phyloP scores from a whole-genome alignment of 495 filamentous ascomycete genomes.

The Lophiostoma macrostomum region DNA sequence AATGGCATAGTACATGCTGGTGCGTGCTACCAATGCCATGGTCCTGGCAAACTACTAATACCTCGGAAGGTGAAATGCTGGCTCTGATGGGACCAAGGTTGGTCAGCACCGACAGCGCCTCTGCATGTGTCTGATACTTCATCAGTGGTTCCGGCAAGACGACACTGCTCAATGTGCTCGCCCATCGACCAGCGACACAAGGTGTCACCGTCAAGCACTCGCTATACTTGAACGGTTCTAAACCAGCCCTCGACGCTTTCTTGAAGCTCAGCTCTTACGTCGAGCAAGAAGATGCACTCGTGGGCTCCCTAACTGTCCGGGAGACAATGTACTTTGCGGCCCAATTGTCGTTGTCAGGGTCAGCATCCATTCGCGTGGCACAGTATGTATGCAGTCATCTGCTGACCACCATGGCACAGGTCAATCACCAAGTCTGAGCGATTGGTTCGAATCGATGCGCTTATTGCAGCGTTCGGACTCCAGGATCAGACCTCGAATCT shows the following conservation, averaged over 20 bases:
- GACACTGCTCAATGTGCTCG: constrained; percentile 71
- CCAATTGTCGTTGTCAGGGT: constrained; percentile 56
- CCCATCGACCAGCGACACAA: constrained; percentile 52
- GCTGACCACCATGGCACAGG: constrained; percentile 35
- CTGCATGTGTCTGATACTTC: not conserved
- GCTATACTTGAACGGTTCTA: constrained; percentile 57
- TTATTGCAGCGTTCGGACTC: constrained; percentile 62
- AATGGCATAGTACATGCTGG: constrained; percentile 52
- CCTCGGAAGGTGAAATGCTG: constrained; percentile 58
- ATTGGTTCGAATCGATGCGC: constrained; percentile 51
- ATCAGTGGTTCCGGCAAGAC: constrained; percentile 68
- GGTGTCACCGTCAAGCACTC: constrained; percentile 49
- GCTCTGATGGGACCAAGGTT: constrained; percentile 72
- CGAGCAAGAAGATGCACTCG: constrained; percentile 80
- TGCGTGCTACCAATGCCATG: not conserved
- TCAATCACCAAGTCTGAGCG: constrained; percentile 49
- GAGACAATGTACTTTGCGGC: constrained; percentile 74
- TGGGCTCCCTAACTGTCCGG: constrained; percentile 70
- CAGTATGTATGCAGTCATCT: not conserved
- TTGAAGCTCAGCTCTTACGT: constrained; percentile 65
- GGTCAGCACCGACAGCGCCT: not conserved
- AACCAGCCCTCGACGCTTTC: constrained; percentile 43
- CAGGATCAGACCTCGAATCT: constrained; percentile 61
- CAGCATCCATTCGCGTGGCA: constrained; percentile 10
- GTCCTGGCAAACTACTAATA: not conserved